These are phyloP conservation scores for Pseudogymnoascus sp. DNA, from an alignment of 2,329 filamentous ascomycete genomes.

Conservation along the genomic window DNA sequence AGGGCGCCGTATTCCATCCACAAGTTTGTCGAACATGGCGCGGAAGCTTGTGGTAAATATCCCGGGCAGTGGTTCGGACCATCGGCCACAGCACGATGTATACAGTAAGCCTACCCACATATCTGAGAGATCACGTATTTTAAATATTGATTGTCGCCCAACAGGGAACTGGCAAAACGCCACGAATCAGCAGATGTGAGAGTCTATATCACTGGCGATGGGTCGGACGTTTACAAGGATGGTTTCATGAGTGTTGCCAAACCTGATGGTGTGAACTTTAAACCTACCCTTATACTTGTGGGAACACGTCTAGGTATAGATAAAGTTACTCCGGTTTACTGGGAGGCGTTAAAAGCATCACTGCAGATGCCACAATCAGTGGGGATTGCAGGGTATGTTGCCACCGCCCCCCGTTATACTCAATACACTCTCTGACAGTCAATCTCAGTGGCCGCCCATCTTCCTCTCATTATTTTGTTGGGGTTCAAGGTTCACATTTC, in stretches of 20 bases:
- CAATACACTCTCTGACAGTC: constrained; percentile 14
- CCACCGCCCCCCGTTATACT: constrained; percentile 9
- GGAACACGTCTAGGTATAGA: constrained; percentile 88
- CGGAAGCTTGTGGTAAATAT: constrained; percentile 81
- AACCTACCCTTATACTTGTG: constrained; percentile 81
- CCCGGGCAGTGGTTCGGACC: constrained; percentile 98
- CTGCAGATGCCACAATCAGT: constrained; percentile 89
- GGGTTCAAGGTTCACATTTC: constrained; percentile 67
- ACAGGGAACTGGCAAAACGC: constrained; percentile 67
- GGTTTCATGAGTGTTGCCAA: constrained; percentile 73
- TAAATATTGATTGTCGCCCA: constrained; percentile 16
- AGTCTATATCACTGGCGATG: constrained; percentile 86
- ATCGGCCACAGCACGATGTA: constrained; percentile 90
- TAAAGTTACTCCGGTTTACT: constrained; percentile 89
- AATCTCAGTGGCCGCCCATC: constrained; percentile 73
- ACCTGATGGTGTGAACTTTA: constrained; percentile 58
- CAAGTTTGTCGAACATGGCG: constrained; percentile 84
- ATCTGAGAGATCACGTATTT: constrained; percentile 12
- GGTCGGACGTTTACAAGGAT: constrained; percentile 89
- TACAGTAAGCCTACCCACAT: constrained; percentile 58
- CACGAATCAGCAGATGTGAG: constrained; percentile 57
- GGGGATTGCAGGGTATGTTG: constrained; percentile 79
- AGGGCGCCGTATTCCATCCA: constrained; percentile 90
- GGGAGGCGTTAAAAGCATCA: constrained; percentile 81
- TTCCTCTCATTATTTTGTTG: constrained; percentile 68